phyloP scores from a whole-genome alignment of 495 filamentous ascomycete species.

The Neurospora sp. region DNA sequence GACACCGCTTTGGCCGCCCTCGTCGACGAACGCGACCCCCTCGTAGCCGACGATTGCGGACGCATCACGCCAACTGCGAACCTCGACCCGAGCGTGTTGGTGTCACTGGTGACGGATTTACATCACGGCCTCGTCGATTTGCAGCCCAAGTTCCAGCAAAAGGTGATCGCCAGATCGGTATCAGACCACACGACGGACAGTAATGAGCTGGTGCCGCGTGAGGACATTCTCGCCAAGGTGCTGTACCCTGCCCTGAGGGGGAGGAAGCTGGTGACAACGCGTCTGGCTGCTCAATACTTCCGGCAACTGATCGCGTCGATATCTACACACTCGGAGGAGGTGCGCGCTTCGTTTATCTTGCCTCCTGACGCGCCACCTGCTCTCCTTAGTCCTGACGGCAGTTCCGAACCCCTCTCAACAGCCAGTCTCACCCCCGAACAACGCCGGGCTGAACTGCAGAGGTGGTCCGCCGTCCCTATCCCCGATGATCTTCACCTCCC shows the following conservation, averaged over 20 bases:
- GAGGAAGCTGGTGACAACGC: slow-evolving; percentile 27
- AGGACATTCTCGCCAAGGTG: slow-evolving; percentile 23
- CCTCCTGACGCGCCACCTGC: slow-evolving; percentile 1
- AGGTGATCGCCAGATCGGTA: slow-evolving; percentile 25
- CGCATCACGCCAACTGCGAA: slow-evolving; percentile 24
- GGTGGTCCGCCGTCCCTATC: slow-evolving; percentile 18
- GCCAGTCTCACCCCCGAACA: background rate
- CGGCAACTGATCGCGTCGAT: slow-evolving; percentile 29
- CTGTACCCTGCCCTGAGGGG: slow-evolving; percentile 28
- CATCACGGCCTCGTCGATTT: slow-evolving; percentile 24
- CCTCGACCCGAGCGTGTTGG: slow-evolving; percentile 31
- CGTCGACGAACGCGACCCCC: slow-evolving; percentile 10
- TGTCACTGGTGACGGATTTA: slow-evolving; percentile 31
- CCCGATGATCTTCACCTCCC: slow-evolving; percentile 19
- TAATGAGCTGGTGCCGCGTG: slow-evolving; percentile 16
- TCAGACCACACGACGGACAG: slow-evolving; percentile 23
- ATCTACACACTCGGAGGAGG: slow-evolving; percentile 28
- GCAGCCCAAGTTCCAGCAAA: slow-evolving; percentile 20
- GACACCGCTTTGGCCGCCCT: slow-evolving; percentile 13
- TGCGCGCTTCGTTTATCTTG: slow-evolving; percentile 22
- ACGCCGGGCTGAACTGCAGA: slow-evolving; percentile 8
- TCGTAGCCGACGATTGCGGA: slow-evolving; percentile 17
- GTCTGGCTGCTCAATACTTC: slow-evolving; percentile 27
- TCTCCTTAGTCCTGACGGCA: background rate
- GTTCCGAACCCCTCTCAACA: background rate